Percentiles rank a stretch among this genome's conserved stretches.
Conservation (phyloP, 495 filamentous ascomycete genomes). For the Venustampulla echinocandica region DNA sequence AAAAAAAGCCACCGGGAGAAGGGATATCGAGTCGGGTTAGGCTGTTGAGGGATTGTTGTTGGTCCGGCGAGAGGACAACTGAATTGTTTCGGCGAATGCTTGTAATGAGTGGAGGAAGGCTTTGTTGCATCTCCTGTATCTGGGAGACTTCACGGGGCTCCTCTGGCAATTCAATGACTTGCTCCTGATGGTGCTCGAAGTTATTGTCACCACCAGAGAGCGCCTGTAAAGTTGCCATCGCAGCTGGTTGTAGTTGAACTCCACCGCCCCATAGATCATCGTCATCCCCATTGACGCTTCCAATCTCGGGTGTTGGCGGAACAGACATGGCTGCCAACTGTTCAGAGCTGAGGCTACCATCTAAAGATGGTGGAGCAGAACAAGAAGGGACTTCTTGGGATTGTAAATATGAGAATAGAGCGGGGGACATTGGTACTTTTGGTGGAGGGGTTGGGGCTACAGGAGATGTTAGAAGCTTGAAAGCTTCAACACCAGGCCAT, state of each 20-base stretch:
- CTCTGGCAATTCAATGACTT: conserved; percentile 37
- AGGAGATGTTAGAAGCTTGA: conserved; percentile 57
- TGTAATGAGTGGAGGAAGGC: conserved; percentile 21
- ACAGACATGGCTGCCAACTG: conserved; percentile 71
- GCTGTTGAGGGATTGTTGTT: conserved; percentile 36
- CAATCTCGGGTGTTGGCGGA: conserved; percentile 69
- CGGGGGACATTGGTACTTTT: conserved; percentile 70
- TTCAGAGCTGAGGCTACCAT: conserved; percentile 80
- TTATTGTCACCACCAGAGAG: conserved; percentile 45
- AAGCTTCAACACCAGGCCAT: conserved; percentile 32
- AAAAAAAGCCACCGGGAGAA: conserved; percentile 86
- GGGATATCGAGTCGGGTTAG: conserved; percentile 72
- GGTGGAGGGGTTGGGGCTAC: conserved; percentile 68
- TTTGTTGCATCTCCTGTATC: conserved; percentile 24
- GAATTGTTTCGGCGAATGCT: conserved; percentile 26
- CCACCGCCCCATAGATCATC: conserved; percentile 48
- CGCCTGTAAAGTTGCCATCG: conserved; percentile 67
- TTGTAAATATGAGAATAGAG: conserved; percentile 56
- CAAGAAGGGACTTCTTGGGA: conserved; percentile 54
- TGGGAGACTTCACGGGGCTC: conserved; percentile 2
- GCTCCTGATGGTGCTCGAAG: conserved; percentile 40
- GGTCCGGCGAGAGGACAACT: conserved; percentile 31
- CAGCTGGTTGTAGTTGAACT: conserved; percentile 68
- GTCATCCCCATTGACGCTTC: conserved; percentile 39
- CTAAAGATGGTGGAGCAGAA: conserved; percentile 79